Evolutionary conservation across 306 rosid genomes (phyloP), one percentile per base, ranked within the genome.

Genomic region (Begonia masoniana): DNA sequence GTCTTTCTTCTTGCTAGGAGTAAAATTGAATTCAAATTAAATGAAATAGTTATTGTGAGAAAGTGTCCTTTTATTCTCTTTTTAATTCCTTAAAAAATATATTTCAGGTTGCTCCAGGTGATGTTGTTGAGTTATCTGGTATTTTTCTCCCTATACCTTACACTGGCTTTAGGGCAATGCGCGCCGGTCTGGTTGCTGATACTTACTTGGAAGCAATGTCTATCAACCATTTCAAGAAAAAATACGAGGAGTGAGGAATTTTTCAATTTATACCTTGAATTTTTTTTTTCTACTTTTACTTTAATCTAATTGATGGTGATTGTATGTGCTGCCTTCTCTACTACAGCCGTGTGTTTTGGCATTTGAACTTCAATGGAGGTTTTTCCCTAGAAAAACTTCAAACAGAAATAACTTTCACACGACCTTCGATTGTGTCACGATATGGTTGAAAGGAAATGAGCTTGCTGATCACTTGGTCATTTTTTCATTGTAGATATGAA

Each of bases 201-300:
- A 91, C 99, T 39, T 91, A 76, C 82, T 70, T 91, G 76, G 99
- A 91, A 71, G 92, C 92, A 75, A 91, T 86, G 99, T 91, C 99
- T 60, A 76, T 91, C 41, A 67, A 75, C 52, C 99, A 91, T 75
- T 81, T 79, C 70, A 91, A 91, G 93, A 91, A 83, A 74, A 78
- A 76, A 91, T 91, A 91, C 57, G 96, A 91, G 73, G 99, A 91
- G 99, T 86, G 73, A 77, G 96, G 52, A 60, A 36, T 51, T 54
- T 63, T 45, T n/a, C 13, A 9, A 9, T 9, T 3, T 43, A 9
- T 9, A 2, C 47, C 13, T 9, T 6, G 0, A 43, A 9, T 45
- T n/a, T n/a, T 45, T n/a, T n/a, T 45, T 45, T 45, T 11, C 14
- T 1, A n/a, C 49, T 45, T 45, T 50, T 9, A 50, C 39, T 31